phyloP scores from a whole-genome alignment of 163 green algal genomes.

The Chloroidium sp. region DNA sequence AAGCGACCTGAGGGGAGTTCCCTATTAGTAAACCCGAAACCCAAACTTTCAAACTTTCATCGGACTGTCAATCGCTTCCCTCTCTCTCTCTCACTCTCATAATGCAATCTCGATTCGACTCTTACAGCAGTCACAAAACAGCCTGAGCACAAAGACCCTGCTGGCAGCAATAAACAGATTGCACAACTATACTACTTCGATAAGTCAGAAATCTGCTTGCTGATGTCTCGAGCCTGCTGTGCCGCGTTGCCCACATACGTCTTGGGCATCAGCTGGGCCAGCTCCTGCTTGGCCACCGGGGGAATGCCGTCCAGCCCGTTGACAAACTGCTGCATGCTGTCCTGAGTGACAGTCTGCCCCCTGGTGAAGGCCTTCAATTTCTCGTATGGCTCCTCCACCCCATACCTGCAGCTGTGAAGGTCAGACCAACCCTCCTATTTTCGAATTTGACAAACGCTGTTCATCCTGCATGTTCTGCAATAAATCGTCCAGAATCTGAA shows the following conservation, averaged over 20 bases:
- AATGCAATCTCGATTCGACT: not conserved
- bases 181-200: not conserved
- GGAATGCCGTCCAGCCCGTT: conserved; percentile 64
- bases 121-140: not conserved
- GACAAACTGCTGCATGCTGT: conserved; percentile 73
- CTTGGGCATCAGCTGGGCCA: conserved; percentile 69
- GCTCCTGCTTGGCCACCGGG: conserved; percentile 33
- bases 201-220: not conserved
- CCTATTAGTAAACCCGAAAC: too few relatives aligned
- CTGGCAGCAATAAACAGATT: too few relatives aligned
- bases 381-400: conserved; percentile 92
- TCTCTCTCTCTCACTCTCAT: not conserved
- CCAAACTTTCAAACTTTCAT: not conserved
- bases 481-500: too few relatives aligned
- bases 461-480: too few relatives aligned
- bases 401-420: conserved; percentile 51
- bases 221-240: conserved; percentile 32
- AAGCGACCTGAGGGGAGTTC: too few relatives aligned
- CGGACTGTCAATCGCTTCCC: not conserved
- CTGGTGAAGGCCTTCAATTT: conserved; percentile 98
- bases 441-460: too few relatives aligned
- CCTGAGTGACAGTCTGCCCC: conserved; percentile 66
- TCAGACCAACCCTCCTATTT: conserved; percentile 8
- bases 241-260: conserved; percentile 89
- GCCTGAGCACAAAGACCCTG: too few relatives aligned